These are phyloP conservation scores for Penicillium sclerotigenum DNA, from an alignment of 2,329 filamentous ascomycete genomes.

Conservation along the genomic window DNA sequence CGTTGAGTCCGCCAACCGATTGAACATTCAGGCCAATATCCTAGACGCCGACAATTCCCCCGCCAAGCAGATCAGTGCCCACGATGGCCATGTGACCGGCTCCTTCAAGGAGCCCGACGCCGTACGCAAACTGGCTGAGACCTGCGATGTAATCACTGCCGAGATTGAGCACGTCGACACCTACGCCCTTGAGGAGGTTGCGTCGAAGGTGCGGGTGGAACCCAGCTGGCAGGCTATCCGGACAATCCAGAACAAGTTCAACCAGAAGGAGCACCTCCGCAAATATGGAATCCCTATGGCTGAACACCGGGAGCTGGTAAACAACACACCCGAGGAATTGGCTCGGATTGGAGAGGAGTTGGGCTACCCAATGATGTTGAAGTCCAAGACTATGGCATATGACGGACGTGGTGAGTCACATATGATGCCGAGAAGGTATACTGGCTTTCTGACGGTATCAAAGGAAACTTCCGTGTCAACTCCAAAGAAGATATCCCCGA, in stretches of 20 bases:
- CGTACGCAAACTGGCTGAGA: constrained; percentile 72
- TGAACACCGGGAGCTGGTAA: constrained; percentile 63
- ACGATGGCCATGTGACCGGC: constrained; percentile 70
- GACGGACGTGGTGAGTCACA: constrained; percentile 69
- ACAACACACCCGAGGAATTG: constrained; percentile 60
- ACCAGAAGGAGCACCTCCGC: constrained; percentile 78
- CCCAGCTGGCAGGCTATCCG: constrained; percentile 83
- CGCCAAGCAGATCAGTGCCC: constrained; percentile 80
- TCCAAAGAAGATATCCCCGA: constrained; percentile 57
- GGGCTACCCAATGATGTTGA: constrained; percentile 88
- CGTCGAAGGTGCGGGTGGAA: constrained; percentile 65
- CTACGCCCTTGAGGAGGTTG: constrained; percentile 79
- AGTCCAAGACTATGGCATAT: constrained; percentile 84
- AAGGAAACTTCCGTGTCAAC: constrained; percentile 65
- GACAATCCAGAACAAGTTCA: constrained; percentile 89
- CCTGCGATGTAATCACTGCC: constrained; percentile 79
- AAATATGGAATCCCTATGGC: constrained; percentile 69
- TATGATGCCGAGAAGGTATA: not conserved
- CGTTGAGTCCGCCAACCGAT: constrained; percentile 74
- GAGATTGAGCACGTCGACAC: constrained; percentile 96
- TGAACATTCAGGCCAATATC: constrained; percentile 75
- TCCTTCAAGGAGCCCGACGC: constrained; percentile 82
- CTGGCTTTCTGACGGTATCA: constrained; percentile 4
- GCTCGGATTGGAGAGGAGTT: constrained; percentile 61
- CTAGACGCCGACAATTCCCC: constrained; percentile 74